Base-by-base conservation (phyloP, 345 rosid species). In the Arabidopsis arenosa region DNA sequence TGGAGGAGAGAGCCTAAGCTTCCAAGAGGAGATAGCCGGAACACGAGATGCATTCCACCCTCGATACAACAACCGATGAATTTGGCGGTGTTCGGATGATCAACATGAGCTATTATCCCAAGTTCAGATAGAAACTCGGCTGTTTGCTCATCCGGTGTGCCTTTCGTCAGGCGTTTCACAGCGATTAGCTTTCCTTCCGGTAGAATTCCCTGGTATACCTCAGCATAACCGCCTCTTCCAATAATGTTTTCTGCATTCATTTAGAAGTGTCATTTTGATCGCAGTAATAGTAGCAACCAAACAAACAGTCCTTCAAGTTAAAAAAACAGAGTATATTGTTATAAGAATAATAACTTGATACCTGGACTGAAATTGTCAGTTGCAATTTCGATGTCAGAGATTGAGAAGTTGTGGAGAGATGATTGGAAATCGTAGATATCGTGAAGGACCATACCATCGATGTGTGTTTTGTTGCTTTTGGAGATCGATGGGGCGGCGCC, bases 181-280 rank as follows among this genome's bases (percentile, higher is more conserved):
- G 98, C 98, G 37, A 94, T 83, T 9, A 88, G 81, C 68, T 76
- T 83, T 33, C 95, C 98, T 70, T 85, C 84, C 5, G 63, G 80
- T 81, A 94, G 53, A 10, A 79, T 37, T 11, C 97, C 98, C 80
- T 83, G 86, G 83, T 85, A 94, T 36, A 94, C 98, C 66, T 90
- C 87, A n/a, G 97, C 92, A 68, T 73, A 94, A 60, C 98, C 98
- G 60, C 98, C 98, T 80, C 75, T 81, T 33, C 98, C 98, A 48
- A 94, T 91, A 45, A 94, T 51, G 75, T 94, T 94, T 43, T 84
- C 98, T 94, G 43, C 79, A 81, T 56, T 73, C 74, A 66, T 18
- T 9, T 23, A 1, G 15, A n/a, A 41, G 7, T 35, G 30, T 66
- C 12, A 15, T 10, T 10, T 2, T 4, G 54, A 18, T 18, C 15